Evolutionary conservation across 192 early-diverging fungal genomes (phyloP).

Genomic region (Rhizoclosmatium globosum): DNA sequence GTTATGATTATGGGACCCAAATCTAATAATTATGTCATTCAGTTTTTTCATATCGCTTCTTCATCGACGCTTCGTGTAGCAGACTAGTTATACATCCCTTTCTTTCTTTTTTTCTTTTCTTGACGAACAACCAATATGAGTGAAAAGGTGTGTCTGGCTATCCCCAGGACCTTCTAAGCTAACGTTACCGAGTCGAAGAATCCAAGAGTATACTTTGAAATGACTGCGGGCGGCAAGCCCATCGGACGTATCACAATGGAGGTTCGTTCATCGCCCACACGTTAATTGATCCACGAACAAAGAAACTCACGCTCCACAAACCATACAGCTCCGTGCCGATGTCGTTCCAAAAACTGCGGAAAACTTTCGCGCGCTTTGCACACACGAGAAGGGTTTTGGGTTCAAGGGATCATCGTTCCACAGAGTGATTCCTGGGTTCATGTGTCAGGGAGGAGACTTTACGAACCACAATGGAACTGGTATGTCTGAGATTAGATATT

Average conservation of each 20-base stretch:
- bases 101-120: too few relatives aligned
- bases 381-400: conserved; percentile 90
- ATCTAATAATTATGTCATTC: too few relatives aligned
- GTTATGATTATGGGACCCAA: too few relatives aligned
- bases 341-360: conserved; percentile 71
- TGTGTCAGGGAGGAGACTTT: conserved; percentile 88
- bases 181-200: not conserved
- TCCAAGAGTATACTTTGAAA: conserved; percentile 76
- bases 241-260: conserved; percentile 68
- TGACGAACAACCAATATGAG: too few relatives aligned
- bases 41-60: too few relatives aligned
- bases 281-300: conserved; percentile 34
- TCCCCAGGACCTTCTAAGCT: too few relatives aligned
- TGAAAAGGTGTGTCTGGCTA: too few relatives aligned
- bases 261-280: conserved; percentile 35
- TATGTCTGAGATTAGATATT: conserved; percentile 43
- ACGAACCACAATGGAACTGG: conserved; percentile 87
- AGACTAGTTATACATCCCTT: too few relatives aligned
- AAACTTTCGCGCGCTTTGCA: conserved; percentile 98
- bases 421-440: conserved; percentile 79
- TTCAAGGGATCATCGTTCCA: conserved; percentile 82
- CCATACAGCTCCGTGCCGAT: conserved; percentile 48
- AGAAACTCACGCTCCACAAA: conserved; percentile 23
- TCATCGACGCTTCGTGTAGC: too few relatives aligned
- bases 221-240: conserved; percentile 57